Conservation (phyloP, 129 eudicot species). For the Saussurea involucrata region DNA sequence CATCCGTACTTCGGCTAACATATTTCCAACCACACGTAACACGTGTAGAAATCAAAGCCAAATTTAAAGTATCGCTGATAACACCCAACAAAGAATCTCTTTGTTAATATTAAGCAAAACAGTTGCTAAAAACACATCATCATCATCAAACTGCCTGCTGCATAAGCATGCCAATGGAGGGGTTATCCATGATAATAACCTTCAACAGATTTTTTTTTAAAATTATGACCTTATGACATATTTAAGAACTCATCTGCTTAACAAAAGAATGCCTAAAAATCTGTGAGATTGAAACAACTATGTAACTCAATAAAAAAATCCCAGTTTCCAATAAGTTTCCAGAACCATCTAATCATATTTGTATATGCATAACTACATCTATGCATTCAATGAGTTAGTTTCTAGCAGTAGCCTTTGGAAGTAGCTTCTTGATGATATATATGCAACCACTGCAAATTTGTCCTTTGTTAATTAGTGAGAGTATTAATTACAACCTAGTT, state of each 20-base stretch:
- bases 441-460: slow-evolving; percentile 8
- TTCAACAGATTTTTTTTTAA: not conserved
- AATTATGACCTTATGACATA: not conserved
- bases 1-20: not conserved
- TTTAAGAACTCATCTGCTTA: not conserved
- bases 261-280: not conserved
- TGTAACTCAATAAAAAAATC: not conserved
- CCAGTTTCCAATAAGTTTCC: not conserved
- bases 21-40: not conserved
- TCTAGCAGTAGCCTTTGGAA: not conserved
- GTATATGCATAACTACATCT: not conserved
- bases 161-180: not conserved
- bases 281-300: not conserved
- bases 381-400: not conserved
- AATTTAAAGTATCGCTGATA: not conserved
- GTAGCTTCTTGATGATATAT: not conserved
- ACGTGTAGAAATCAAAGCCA: not conserved
- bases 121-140: not conserved
- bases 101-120: not conserved
- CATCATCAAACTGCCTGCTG: not conserved
- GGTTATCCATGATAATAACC: not conserved
- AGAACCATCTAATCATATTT: not conserved
- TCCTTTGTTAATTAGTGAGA: slow-evolving; percentile 16
- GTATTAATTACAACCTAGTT: slow-evolving; percentile 11
- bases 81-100: not conserved